Evolutionary conservation across 106 monocot genomes (phyloP).

Genomic region (Iris macrosiphon): DNA sequence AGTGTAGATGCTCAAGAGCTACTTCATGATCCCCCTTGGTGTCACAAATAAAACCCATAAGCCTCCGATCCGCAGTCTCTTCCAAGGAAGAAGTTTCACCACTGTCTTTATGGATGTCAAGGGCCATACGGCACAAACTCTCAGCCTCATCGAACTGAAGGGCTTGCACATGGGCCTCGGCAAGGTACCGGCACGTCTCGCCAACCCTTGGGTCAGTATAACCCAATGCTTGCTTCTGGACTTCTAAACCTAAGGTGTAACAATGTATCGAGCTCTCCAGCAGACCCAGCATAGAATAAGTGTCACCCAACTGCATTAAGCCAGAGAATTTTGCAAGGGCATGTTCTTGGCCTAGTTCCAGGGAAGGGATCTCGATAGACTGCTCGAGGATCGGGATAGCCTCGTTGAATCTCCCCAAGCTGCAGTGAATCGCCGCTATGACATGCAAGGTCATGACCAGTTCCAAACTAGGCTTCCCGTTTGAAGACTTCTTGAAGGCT

Average conservation of each 20-base stretch:
- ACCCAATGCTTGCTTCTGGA: constrained; percentile 61
- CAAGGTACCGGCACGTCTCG: constrained; percentile 69
- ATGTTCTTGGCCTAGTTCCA: constrained; percentile 33
- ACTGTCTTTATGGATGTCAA: constrained; percentile 54
- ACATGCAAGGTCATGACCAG: constrained; percentile 44
- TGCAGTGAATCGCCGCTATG: constrained; percentile 42
- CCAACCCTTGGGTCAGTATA: constrained; percentile 60
- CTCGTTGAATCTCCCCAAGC: constrained; percentile 20
- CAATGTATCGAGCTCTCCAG: constrained; percentile 46
- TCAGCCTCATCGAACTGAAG: constrained; percentile 66
- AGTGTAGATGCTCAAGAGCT: constrained; percentile 62
- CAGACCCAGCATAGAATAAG: constrained; percentile 61
- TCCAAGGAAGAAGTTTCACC: constrained; percentile 43
- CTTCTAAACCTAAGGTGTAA: constrained; percentile 37
- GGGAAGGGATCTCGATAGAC: constrained; percentile 27
- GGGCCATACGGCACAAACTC: constrained; percentile 47
- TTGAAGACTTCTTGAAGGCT: constrained; percentile 35
- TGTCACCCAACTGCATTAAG: constrained; percentile 61
- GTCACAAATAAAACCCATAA: constrained; percentile 72
- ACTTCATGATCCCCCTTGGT: constrained; percentile 53
- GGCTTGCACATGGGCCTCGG: constrained; percentile 64
- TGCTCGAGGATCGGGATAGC: constrained; percentile 37
- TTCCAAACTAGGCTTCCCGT: constrained; percentile 32
- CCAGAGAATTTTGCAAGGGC: constrained; percentile 53
- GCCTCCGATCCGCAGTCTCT: constrained; percentile 57